Evolutionary conservation across 1,139 yeast species (phyloP).

Genomic region (Sugiyamaella pinicola): DNA sequence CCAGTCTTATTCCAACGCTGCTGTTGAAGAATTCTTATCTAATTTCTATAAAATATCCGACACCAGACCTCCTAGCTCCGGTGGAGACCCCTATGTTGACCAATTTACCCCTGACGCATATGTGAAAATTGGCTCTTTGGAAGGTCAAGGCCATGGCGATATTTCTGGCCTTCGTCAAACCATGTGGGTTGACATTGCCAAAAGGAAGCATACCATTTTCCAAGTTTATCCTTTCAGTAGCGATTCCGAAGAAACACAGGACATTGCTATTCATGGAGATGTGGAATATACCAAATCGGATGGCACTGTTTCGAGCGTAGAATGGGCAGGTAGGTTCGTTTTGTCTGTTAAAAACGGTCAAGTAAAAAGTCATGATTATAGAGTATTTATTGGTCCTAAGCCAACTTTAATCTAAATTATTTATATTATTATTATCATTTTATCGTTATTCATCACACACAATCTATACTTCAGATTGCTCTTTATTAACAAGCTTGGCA

Average conservation of each 20-base stretch:
- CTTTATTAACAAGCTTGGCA: constrained; percentile 19
- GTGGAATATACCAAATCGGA: constrained; percentile 15
- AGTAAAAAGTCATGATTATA: constrained; percentile 1
- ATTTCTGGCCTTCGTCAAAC: constrained; percentile 11
- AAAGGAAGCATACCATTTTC: constrained; percentile 16
- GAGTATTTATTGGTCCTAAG: constrained; percentile 9
- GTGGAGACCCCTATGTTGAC: constrained; percentile 14
- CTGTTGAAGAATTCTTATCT: constrained; percentile 14
- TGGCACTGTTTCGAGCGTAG: background rate
- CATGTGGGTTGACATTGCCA: constrained; percentile 16
- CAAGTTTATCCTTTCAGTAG: constrained; percentile 19
- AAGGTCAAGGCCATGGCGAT: constrained; percentile 11
- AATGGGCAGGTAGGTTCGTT: constrained; percentile 16
- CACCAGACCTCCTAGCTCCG: constrained; percentile 11
- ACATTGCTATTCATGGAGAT: constrained; percentile 18
- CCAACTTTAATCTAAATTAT: constrained; percentile 2
- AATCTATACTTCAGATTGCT: constrained; percentile 9
- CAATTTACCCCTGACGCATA: constrained; percentile 14
- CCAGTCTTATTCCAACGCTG: constrained; percentile 9
- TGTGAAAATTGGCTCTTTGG: constrained; percentile 14
- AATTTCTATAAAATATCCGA: constrained; percentile 19
- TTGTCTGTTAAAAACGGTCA: constrained; percentile 3
- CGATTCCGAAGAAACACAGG: constrained; percentile 14
- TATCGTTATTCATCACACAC: no score
- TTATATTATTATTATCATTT: no score